A percentile compares a stretch with the other conserved stretches of the same genome.
Evolutionary conservation across 768 basidiomycete species (phyloP).

Genomic region (Hygrophoropsis aurantiaca): DNA sequence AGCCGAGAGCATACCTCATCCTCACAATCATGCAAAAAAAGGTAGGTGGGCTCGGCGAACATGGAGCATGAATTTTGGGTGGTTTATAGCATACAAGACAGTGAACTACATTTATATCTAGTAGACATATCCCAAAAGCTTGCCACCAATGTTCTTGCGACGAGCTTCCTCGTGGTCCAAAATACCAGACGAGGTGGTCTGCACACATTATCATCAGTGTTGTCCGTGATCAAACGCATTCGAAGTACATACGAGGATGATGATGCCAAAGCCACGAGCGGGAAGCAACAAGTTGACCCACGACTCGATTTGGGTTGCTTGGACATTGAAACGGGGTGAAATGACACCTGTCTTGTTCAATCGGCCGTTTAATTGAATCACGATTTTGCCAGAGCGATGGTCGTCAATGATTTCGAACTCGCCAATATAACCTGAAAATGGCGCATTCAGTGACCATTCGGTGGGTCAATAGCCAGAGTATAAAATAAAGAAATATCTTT

Average conservation of each 20-base stretch:
- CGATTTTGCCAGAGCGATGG: constrained; percentile 97
- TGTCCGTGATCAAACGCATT: not conserved
- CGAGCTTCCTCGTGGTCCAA: constrained; percentile 99
- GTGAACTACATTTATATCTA: constrained; percentile 38
- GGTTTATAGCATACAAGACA: constrained; percentile 22
- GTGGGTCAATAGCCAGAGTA: no score
- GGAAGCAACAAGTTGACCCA: constrained; percentile 98
- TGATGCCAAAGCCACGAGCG: constrained; percentile 92
- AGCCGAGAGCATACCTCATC: no score
- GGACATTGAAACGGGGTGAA: constrained; percentile 98
- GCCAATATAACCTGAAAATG: constrained; percentile 55
- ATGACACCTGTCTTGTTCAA: constrained; percentile 99
- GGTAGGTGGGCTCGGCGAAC: constrained; percentile 7
- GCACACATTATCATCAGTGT: constrained; percentile 3
- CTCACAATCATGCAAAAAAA: not conserved
- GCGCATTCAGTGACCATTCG: no score
- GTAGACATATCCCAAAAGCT: constrained; percentile 91
- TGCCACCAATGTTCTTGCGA: constrained; percentile 97
- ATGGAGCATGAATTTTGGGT: constrained; percentile 14
- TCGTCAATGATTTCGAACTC: constrained; percentile 99
- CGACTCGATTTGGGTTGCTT: constrained; percentile 86
- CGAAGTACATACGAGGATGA: constrained; percentile 75
- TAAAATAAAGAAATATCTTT: not conserved
- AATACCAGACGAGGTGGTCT: constrained; percentile 98
- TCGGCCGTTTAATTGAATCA: constrained; percentile 96